phyloP scores from a whole-genome alignment of 1,139 yeast genomes.

The Hansenula lynferdii region DNA sequence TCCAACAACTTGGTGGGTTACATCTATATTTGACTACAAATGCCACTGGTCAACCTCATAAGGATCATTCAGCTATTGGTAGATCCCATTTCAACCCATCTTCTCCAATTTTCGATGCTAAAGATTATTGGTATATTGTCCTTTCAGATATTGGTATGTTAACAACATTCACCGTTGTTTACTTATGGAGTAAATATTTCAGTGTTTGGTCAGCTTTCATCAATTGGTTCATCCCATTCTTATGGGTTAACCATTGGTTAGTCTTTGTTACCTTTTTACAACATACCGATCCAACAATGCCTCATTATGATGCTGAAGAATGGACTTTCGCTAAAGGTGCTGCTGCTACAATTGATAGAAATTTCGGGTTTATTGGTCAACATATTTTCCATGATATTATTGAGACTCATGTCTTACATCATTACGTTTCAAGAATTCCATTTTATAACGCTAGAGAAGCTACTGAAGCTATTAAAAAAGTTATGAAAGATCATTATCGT shows the following conservation, averaged over 20 bases:
- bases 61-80: conserved; percentile 29
- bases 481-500: conserved; percentile 56
- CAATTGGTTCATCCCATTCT: conserved; percentile 52
- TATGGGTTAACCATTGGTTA: conserved; percentile 60
- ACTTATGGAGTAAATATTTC: conserved; percentile 43
- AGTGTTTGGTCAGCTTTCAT: conserved; percentile 44
- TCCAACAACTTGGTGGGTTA: conserved; percentile 56
- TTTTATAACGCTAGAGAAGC: conserved; percentile 61
- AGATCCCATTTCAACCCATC: conserved; percentile 47
- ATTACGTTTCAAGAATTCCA: conserved; percentile 57
- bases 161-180: conserved; percentile 34
- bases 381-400: conserved; percentile 59
- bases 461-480: conserved; percentile 50
- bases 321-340: conserved; percentile 68
- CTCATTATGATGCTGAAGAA: conserved; percentile 51
- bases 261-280: conserved; percentile 59
- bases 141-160: conserved; percentile 51
- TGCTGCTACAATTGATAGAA: conserved; percentile 59
- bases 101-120: conserved; percentile 49
- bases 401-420: conserved; percentile 62
- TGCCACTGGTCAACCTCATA: conserved; percentile 48
- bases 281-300: conserved; percentile 54
- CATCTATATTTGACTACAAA: conserved; percentile 42
- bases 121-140: conserved; percentile 50
- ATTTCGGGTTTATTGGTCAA: conserved; percentile 55